Evolutionary conservation across 768 basidiomycete species (phyloP), one percentile per base, ranked within the genome.

Genomic region (Artomyces pyxidatus): DNA sequence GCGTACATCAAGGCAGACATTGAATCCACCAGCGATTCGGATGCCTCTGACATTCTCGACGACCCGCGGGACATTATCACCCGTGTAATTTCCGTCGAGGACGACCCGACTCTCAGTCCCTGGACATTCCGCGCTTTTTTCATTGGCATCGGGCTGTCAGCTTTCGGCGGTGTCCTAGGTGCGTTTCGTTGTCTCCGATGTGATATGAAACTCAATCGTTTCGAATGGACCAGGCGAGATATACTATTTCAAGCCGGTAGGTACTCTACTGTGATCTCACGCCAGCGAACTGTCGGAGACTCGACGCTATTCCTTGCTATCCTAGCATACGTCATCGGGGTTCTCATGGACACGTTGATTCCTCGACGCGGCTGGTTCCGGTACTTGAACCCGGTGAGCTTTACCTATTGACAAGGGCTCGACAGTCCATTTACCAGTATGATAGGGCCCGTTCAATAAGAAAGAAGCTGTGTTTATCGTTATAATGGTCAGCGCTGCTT

Each of bases 391-490:
- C 78, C 77, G 17, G 75, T 70, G 57, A 46, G 71, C 61, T n/a
- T 28, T 47, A n/a, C n/a, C n/a, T n/a, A n/a, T n/a, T n/a, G n/a
- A n/a, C n/a, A n/a, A n/a, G n/a, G n/a, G n/a, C n/a, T n/a, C n/a
- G n/a, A n/a, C n/a, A n/a, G n/a, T n/a, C n/a, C n/a, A n/a, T n/a
- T n/a, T n/a, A n/a, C n/a, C n/a, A n/a, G n/a, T 46, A 19, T 29
- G 25, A 22, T 22, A 78, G 76, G 69, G 72, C 23, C 74, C 78
- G 2, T 78, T 77, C 62, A 78, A 79, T 60, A 78, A 74, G 61
- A 79, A 78, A 48, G 78, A 80, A 57, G 74, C 75, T 59, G 74
- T 75, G 0, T 76, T 79, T 52, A 72, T 79, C 29, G 69, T 79
- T 9, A 76, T 79, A 48, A 79, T 79, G 77, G 58, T 77, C 17